phyloP scores from a whole-genome alignment of 495 filamentous ascomycete species.

The Sordaria brevicollis region DNA sequence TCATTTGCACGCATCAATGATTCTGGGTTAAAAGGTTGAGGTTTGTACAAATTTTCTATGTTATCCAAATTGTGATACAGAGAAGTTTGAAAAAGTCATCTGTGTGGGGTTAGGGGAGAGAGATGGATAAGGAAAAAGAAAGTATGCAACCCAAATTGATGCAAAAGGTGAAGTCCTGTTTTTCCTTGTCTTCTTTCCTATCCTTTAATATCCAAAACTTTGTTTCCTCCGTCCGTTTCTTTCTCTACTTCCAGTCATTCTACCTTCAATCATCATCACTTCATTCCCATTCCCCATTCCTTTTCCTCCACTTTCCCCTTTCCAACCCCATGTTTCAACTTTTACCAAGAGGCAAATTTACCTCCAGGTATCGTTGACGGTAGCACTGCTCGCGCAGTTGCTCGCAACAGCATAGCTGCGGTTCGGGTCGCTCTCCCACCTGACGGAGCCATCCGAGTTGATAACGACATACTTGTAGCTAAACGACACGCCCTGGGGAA shows the following conservation, averaged over 20 bases:
- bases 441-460: conserved; percentile 39
- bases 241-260: neutral
- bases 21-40: too few relatives aligned
- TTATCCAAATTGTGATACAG: neutral
- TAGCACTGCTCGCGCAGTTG: conserved; percentile 30
- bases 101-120: neutral
- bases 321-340: neutral
- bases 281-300: neutral
- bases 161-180: neutral
- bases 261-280: neutral
- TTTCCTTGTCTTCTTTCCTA: neutral
- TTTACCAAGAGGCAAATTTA: too few relatives aligned
- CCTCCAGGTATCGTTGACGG: conserved; percentile 31
- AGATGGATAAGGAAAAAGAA: neutral
- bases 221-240: neutral
- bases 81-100: neutral
- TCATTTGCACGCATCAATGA: too few relatives aligned
- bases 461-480: conserved; percentile 63
- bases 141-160: neutral
- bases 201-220: neutral
- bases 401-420: conserved; percentile 44
- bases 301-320: too few relatives aligned
- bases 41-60: neutral
- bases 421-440: conserved; percentile 59
- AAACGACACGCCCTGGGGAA: conserved; percentile 43